These are phyloP conservation scores for Knoxia roxburghii DNA, from an alignment of 257 asterid genomes.

Conservation along the genomic window DNA sequence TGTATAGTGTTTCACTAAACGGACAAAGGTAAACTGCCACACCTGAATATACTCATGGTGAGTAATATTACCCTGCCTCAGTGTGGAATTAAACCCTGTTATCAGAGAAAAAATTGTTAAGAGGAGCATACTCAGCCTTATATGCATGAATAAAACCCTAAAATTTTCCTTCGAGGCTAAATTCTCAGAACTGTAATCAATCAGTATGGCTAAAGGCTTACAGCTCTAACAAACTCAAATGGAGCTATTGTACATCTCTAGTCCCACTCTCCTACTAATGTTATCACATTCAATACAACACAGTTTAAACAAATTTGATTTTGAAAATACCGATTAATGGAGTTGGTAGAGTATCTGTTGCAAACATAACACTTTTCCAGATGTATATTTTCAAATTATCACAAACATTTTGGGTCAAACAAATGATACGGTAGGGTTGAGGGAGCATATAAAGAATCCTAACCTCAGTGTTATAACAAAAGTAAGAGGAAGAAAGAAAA, in stretches of 20 bases:
- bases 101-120: constrained; percentile 20
- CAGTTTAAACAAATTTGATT: not conserved
- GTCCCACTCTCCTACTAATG: not conserved
- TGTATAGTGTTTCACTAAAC: no score
- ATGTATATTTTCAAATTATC: not conserved
- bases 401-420: not conserved
- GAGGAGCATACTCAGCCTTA: not conserved
- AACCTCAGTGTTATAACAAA: not conserved
- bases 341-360: no score
- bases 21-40: not conserved
- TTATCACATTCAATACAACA: not conserved
- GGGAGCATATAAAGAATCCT: not conserved
- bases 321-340: not conserved
- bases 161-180: not conserved
- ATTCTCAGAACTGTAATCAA: not conserved
- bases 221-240: not conserved
- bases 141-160: constrained; percentile 1
- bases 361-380: not conserved
- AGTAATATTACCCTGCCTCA: constrained; percentile 96
- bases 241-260: not conserved
- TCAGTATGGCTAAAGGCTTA: not conserved
- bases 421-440: not conserved
- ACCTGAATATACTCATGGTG: constrained; percentile 88
- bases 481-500: not conserved
- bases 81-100: constrained; percentile 94